Percentiles rank a stretch among this genome's conserved stretches.
These are phyloP conservation scores for Trichoderma atroviride DNA, from an alignment of 2,329 filamentous ascomycete genomes.

Conservation along the genomic window DNA sequence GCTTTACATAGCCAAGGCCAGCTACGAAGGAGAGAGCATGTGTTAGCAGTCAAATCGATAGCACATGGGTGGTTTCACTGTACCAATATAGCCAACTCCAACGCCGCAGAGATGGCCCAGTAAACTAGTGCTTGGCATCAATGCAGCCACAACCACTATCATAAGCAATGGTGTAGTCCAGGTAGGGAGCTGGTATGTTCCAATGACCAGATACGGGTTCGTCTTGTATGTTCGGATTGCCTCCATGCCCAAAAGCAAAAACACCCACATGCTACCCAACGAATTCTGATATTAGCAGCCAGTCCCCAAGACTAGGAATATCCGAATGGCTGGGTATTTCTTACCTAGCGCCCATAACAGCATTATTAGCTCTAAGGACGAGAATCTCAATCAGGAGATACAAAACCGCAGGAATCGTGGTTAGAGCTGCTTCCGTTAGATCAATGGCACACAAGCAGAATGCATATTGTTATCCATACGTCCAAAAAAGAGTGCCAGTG, in stretches of 20 bases:
- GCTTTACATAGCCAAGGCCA: slow-evolving; percentile 85
- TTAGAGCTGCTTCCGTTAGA: slow-evolving; percentile 60
- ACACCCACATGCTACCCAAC: slow-evolving; percentile 78
- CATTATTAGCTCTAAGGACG: slow-evolving; percentile 70
- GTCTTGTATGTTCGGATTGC: slow-evolving; percentile 81
- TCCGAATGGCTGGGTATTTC: slow-evolving; percentile 31
- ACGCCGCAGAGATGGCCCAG: slow-evolving; percentile 85
- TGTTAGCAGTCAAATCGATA: neutral
- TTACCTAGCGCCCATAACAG: slow-evolving; percentile 82
- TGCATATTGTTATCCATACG: slow-evolving; percentile 61
- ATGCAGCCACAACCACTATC: slow-evolving; percentile 71
- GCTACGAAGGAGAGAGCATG: slow-evolving; percentile 49
- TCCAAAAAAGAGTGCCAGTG: slow-evolving; percentile 85
- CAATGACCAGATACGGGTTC: slow-evolving; percentile 74
- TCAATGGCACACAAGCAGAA: neutral
- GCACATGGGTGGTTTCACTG: slow-evolving; percentile 39
- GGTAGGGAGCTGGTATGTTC: slow-evolving; percentile 73
- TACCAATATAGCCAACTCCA: slow-evolving; percentile 83
- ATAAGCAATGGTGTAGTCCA: slow-evolving; percentile 87
- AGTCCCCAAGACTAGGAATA: neutral
- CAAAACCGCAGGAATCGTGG: slow-evolving; percentile 77
- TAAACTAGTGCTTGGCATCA: slow-evolving; percentile 81
- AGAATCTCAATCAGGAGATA: slow-evolving; percentile 80
- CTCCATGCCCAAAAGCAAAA: slow-evolving; percentile 82
- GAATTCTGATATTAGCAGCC: neutral